phyloP scores from a whole-genome alignment of 2,329 filamentous ascomycete genomes.

The Fusarium stilboides region DNA sequence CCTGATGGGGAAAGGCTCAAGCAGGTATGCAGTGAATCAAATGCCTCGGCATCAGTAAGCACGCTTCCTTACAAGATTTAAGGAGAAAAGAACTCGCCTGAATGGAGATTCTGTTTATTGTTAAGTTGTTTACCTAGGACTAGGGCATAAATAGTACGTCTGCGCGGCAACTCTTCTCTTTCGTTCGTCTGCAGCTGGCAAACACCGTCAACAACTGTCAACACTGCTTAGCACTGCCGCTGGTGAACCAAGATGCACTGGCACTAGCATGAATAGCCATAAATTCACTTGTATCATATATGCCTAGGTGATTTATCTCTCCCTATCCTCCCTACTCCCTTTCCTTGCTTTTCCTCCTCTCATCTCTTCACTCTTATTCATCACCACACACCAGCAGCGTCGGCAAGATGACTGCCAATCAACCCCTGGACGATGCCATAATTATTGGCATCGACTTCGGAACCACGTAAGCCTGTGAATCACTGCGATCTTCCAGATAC shows the following conservation, averaged over 20 bases:
- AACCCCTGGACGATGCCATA: slow-evolving; percentile 41
- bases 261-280: background rate
- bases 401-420: slow-evolving; percentile 6
- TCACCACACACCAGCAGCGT: too few species aligned
- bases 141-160: background rate
- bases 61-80: too few species aligned
- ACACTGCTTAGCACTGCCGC: background rate
- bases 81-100: background rate
- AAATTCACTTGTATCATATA: too few species aligned
- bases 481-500: fast-evolving
- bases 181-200: background rate
- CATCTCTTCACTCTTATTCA: too few species aligned
- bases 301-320: too few species aligned
- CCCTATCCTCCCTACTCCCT: background rate
- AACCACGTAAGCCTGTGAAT: slow-evolving; percentile 57
- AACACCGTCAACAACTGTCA: background rate
- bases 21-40: too few species aligned
- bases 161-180: background rate
- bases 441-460: slow-evolving; percentile 64
- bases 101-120: background rate
- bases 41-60: too few species aligned
- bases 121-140: background rate
- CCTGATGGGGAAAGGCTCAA: too few species aligned
- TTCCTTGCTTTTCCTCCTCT: background rate
- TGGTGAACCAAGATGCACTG: too few species aligned